phyloP scores from a whole-genome alignment of 2,329 filamentous ascomycete genomes.

The Ascomycota sp. region DNA sequence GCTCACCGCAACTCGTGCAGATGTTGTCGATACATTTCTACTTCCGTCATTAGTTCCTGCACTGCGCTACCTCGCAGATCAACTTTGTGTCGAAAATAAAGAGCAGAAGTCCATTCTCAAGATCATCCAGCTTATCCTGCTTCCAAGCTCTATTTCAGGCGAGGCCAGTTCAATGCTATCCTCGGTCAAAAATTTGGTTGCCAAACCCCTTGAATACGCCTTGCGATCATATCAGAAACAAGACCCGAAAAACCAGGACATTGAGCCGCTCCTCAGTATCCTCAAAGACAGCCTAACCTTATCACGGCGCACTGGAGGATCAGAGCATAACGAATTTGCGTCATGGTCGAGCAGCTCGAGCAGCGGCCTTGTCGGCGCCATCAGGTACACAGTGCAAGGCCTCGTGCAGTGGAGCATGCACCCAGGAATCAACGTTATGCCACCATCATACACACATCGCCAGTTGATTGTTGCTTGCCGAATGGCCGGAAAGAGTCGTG shows the following conservation, averaged over 20 bases:
- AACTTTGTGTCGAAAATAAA: constrained; percentile 45
- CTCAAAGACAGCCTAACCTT: constrained; percentile 39
- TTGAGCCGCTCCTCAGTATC: constrained; percentile 46
- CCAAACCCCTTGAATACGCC: constrained; percentile 45
- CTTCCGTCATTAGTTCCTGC: constrained; percentile 60
- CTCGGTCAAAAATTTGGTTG: constrained; percentile 51
- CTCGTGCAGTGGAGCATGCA: constrained; percentile 48
- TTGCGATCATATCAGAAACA: constrained; percentile 46
- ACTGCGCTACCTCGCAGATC: constrained; percentile 48
- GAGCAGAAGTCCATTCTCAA: constrained; percentile 50
- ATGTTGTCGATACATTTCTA: constrained; percentile 61
- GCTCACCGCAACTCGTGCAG: constrained; percentile 13
- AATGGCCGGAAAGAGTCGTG: constrained; percentile 38
- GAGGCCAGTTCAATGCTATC: constrained; percentile 53
- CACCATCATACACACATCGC: constrained; percentile 51
- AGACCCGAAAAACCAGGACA: constrained; percentile 45
- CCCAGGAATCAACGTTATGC: constrained; percentile 31
- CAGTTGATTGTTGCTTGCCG: constrained; percentile 41
- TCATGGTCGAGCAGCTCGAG: constrained; percentile 38
- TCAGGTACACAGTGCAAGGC: constrained; percentile 40
- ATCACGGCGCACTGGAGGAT: constrained; percentile 39
- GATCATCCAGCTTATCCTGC: constrained; percentile 52
- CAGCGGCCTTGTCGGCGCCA: constrained; percentile 33
- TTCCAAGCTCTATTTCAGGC: constrained; percentile 46
- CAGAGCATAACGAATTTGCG: constrained; percentile 47